Base-by-base conservation (phyloP, 768 basidiomycete species). In the Ramaria rubella region DNA sequence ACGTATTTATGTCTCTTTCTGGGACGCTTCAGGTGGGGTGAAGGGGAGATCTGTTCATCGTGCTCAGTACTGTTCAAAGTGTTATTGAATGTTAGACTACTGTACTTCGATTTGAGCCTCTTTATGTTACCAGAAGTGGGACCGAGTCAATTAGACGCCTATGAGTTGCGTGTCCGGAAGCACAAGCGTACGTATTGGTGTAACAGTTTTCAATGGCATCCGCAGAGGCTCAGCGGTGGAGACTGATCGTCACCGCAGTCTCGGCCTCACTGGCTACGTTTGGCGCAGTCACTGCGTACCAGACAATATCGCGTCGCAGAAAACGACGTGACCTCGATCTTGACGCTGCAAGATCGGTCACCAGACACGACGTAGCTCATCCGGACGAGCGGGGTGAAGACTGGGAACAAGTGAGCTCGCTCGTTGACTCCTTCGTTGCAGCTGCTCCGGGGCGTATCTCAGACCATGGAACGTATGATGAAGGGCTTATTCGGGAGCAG, bases 401-500 rank as follows among this genome's bases (percentile, higher is more conserved):
- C 2, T 23, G 43, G 43, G 11, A 4, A 19, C 12, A 15, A 21
- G 21, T 6, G 2, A 54, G 23, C 7, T 29, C 33, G 24, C 11
- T 29, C 31, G 14, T 45, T 23, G 31, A 2, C 23, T 12, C 30
- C 45, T 29, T 21, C 19, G 27, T 19, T 11, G 44, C 45, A 36
- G 33, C 58, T 30, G 51, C n/a, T n/a, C n/a, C n/a, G n/a, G n/a
- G n/a, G n/a, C n/a, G n/a, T n/a, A n/a, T n/a, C n/a, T n/a, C n/a
- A n/a, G n/a, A n/a, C n/a, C n/a, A n/a, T n/a, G n/a, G n/a, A n/a
- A n/a, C n/a, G n/a, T 87, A 86, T 63, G 77, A 87, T 58, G 94
- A 97, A 67, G 82, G 80, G 29, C 78, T 99, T 49, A 80, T 96
- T 55, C 78, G 83, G 50, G 94, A 99, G 66, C 86, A 96, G 69